Evolutionary conservation across 108 stramenopile genomes (phyloP).

Genomic region (Fragilaria crotonensis): DNA sequence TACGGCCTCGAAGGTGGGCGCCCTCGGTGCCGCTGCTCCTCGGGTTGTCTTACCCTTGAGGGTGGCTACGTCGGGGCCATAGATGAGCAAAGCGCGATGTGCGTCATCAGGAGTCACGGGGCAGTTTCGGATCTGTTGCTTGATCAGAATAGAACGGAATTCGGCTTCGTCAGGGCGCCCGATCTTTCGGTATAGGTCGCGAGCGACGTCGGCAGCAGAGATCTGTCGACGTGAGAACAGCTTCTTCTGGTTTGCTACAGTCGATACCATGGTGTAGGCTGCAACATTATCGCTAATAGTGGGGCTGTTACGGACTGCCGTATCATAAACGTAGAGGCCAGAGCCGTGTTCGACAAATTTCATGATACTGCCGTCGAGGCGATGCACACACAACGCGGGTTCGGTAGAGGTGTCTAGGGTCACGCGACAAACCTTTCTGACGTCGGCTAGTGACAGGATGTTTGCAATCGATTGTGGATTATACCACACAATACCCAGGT

Average conservation of each 20-base stretch:
- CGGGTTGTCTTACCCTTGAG: constrained; percentile 11
- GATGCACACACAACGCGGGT: background rate
- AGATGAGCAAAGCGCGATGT: background rate
- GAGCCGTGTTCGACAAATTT: no score
- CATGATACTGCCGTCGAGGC: background rate
- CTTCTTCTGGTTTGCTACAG: background rate
- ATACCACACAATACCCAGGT: background rate
- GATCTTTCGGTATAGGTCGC: background rate
- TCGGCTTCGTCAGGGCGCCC: background rate
- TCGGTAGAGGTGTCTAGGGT: background rate
- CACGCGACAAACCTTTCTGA: background rate
- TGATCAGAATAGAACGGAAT: constrained; percentile 3
- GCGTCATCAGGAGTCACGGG: constrained; percentile 7
- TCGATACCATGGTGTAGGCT: background rate
- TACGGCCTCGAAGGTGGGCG: no score
- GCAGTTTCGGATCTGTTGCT: constrained; percentile 8
- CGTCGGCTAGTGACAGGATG: constrained; percentile 4
- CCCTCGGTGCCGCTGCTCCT: background rate
- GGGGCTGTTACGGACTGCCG: no score
- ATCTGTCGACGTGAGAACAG: background rate
- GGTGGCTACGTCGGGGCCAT: constrained; percentile 7
- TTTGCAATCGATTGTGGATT: constrained; percentile 1
- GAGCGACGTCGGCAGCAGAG: background rate
- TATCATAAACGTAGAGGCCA: no score
- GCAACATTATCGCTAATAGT: background rate